These are phyloP conservation scores for Lecanoromycetidae sp. DNA, from an alignment of 2,329 filamentous ascomycete genomes.

Conservation along the genomic window DNA sequence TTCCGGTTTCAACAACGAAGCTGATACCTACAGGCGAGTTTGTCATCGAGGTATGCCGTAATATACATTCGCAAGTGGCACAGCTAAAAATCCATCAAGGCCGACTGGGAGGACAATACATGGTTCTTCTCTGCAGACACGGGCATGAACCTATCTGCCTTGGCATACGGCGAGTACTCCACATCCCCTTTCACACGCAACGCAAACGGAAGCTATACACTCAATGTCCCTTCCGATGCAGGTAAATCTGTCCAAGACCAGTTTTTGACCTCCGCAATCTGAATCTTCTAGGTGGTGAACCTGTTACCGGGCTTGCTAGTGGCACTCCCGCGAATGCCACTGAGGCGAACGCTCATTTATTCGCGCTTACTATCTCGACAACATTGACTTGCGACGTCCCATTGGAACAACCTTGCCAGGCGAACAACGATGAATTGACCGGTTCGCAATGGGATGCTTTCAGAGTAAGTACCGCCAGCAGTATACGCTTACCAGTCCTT, in stretches of 20 bases:
- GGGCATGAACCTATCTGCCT: background rate
- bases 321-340: background rate
- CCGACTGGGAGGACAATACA: background rate
- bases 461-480: background rate
- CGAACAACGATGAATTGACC: background rate
- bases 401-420: background rate
- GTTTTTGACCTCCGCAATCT: background rate
- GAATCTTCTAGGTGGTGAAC: background rate
- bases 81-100: background rate
- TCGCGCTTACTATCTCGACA: background rate
- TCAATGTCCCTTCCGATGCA: background rate
- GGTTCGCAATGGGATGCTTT: background rate
- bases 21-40: background rate
- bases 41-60: background rate
- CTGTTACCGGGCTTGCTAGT: background rate
- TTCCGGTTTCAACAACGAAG: background rate
- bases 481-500: background rate
- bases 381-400: background rate
- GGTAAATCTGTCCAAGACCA: background rate
- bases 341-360: background rate
- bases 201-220: background rate
- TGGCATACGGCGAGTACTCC: background rate
- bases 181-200: background rate
- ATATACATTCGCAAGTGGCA: background rate
- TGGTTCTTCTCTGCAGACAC: background rate